These are phyloP conservation scores for Mortierella sp. DNA, from an alignment of 371 early-diverging fungal species.

Conservation along the genomic window DNA sequence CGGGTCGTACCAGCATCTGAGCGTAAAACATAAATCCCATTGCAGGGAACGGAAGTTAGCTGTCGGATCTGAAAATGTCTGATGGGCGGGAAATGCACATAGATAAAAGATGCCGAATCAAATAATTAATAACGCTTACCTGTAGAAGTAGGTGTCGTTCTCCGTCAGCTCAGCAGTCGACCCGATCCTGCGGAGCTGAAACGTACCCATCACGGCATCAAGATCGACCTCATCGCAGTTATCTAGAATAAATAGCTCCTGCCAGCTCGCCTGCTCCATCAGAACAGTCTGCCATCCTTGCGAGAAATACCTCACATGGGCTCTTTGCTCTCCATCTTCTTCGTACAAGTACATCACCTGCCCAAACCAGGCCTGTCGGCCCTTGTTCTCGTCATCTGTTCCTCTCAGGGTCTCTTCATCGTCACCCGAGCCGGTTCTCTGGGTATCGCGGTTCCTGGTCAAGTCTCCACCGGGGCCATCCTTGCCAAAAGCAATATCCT, in stretches of 20 bases:
- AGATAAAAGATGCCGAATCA: not conserved
- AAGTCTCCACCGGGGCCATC: not conserved
- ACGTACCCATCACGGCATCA: not conserved
- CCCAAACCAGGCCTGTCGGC: not conserved
- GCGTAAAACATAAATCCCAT: not conserved
- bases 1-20: not conserved
- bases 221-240: constrained; percentile 45
- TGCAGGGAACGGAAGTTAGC: not conserved
- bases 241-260: constrained; percentile 66
- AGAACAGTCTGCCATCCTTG: constrained; percentile 64
- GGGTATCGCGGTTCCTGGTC: not conserved
- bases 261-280: constrained; percentile 61
- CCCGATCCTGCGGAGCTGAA: not conserved
- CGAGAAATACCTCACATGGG: constrained; percentile 17
- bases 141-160: not conserved
- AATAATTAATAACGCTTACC: not conserved
- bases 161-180: not conserved
- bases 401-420: not conserved
- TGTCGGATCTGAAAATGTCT: not conserved
- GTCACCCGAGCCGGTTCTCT: not conserved
- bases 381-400: not conserved
- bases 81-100: not conserved
- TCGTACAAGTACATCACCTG: not conserved
- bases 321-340: not conserved
- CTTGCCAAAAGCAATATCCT: not conserved